Base-by-base conservation (phyloP, 352 stramenopile genomes). In the Pythium angustatum region DNA sequence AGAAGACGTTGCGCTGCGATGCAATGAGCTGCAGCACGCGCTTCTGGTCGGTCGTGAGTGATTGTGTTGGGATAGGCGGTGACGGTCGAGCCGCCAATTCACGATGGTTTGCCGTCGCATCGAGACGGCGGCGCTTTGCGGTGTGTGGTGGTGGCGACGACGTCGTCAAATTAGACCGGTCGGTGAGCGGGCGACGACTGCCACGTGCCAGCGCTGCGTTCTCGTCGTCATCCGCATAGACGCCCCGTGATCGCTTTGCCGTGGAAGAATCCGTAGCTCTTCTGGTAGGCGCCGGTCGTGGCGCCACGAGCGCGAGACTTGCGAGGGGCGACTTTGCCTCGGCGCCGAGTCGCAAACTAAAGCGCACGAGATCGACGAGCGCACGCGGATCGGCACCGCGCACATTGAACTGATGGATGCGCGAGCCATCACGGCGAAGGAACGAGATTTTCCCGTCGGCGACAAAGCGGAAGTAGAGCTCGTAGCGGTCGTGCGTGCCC, bases 1-100 rank as follows among this genome's bases (percentile, higher is more conserved):
- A 95, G 66, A 96, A 96, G 8, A 96, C 77, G 60, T 90, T 90
- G 66, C 81, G 75, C n/a, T 64, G 59, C 15, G 69, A 22, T 6
- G 59, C 61, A 19, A 92, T 68, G 3, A 80, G 22, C 1, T 72
- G 26, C 33, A 91, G 31, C 27, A 91, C 76, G 22, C 71, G 77
- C 17, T 73, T 59, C 21, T 89, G 79, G 38, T 87, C 78, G 1
- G 12, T 2, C 31, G 80, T 88, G 40, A 86, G 57, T 15, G 51
- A 17, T 36, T 36, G 40, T 24, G 10, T 28, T 57, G 30, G 14
- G 5, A 10, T n/a, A 30, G 41, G 0, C 27, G 36, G 33, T 11
- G 26, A 17, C 21, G 31, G 15, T 26, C 22, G 27, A 17, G 30
- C n/a, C 6, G 6, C 19, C n/a, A 11, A 27, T 27, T 26, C 10